Evolutionary conservation across 768 basidiomycete genomes (phyloP), one percentile per base, ranked within the genome.

Genomic region (Mrakia gelida): DNA sequence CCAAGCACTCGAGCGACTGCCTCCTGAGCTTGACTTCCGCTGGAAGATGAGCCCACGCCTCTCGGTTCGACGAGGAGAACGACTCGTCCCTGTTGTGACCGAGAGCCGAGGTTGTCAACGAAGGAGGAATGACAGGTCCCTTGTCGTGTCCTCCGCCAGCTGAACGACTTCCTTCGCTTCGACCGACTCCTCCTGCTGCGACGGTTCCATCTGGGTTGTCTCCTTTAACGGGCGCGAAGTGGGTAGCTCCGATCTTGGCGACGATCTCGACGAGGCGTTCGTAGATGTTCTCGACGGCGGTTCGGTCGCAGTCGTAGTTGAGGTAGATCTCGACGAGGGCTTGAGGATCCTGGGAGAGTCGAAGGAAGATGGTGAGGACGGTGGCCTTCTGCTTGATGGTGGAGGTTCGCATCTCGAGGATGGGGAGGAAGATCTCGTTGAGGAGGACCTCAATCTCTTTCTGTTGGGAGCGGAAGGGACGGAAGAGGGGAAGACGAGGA

Each of bases 401-500:
- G 8, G 96, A 93, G 13, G 92, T 98, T 83, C 91, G 90, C 95
- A 99, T 98, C 85, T 99, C 97, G 77, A 98, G 87, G 70, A 99
- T 96, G 2, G 97, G 97, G 76, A 98, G 90, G 86, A 98, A 99
- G 80, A 99, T 98, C 84, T 99, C 97, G 81, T 97, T 95, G 70
- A 99, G 85, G n/a, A 99, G 87, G 54, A 99, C 95, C 84, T 98
- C 96, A 77, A 98, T 98, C 84, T 99, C 97, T 92, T 98, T 97
- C 96, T 98, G 83, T 65, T 81, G 45, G 32, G 70, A 78, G 56
- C 75, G 32, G 43, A 68, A 45, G 28, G 34, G n/a, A 6, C 5
- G 23, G 7, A 68, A 18, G 23, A 34, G 41, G 21, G 38, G 38
- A 38, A n/a, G n/a, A 56, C 23, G n/a, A 2, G 68, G 4, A 21